Evolutionary conservation across 495 filamentous ascomycete genomes (phyloP).

Genomic region (Aspergillus funiculosus): DNA sequence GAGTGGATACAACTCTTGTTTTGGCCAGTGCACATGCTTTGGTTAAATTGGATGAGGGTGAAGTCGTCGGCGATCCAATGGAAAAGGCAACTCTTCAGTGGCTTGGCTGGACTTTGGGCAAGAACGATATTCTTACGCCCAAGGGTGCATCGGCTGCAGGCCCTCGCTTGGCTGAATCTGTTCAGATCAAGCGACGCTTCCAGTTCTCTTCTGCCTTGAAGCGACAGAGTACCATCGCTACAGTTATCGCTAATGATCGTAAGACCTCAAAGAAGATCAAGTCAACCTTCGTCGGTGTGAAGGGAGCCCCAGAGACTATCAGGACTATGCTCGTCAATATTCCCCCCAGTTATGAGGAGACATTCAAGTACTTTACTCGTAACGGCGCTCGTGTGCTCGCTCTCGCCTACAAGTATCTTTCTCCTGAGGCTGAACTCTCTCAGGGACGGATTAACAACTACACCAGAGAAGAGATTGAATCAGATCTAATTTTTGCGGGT

Average conservation of each 20-base stretch:
- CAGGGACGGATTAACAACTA: conserved; percentile 84
- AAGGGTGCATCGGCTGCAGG: conserved; percentile 44
- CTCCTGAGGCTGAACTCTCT: conserved; percentile 71
- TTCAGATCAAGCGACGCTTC: conserved; percentile 93
- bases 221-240: conserved; percentile 89
- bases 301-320: conserved; percentile 96
- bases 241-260: conserved; percentile 60
- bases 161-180: conserved; percentile 49
- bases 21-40: conserved; percentile 93
- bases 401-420: conserved; percentile 87
- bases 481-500: conserved; percentile 78
- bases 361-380: conserved; percentile 94
- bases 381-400: conserved; percentile 91
- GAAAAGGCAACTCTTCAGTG: conserved; percentile 89
- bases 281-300: conserved; percentile 87
- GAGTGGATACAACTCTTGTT: conserved; percentile 81
- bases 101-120: conserved; percentile 85
- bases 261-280: conserved; percentile 64
- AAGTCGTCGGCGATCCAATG: conserved; percentile 98
- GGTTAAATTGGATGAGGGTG: conserved; percentile 93
- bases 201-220: conserved; percentile 97
- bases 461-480: conserved; percentile 86
- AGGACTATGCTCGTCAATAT: conserved; percentile 79
- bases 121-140: conserved; percentile 68
- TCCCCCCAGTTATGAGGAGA: conserved; percentile 91